These are phyloP conservation scores for Solidago caesia DNA, from an alignment of 129 eudicot genomes.

Conservation along the genomic window DNA sequence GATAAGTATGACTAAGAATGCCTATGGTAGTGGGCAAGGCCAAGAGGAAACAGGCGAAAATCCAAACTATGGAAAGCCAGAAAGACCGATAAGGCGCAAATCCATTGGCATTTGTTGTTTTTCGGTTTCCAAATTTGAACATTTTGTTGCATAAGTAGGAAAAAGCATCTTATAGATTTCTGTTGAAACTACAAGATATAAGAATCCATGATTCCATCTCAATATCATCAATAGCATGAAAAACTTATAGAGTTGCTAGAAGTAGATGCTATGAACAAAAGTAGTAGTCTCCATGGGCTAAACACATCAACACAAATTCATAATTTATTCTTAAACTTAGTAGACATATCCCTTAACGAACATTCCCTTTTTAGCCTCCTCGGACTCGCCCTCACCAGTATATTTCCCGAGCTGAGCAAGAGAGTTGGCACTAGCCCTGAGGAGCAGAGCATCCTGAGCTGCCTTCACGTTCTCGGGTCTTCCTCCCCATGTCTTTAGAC, in stretches of 20 bases:
- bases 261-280: constrained; percentile 44
- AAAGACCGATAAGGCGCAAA: neutral
- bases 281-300: constrained; percentile 38
- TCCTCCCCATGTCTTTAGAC: constrained; percentile 94
- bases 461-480: constrained; percentile 77
- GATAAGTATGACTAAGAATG: neutral
- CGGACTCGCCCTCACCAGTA: constrained; percentile 77
- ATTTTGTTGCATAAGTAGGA: constrained; percentile 9
- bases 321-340: constrained; percentile 32
- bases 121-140: neutral
- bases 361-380: constrained; percentile 70
- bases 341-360: constrained; percentile 72
- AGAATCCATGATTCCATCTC: constrained; percentile 42
- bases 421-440: constrained; percentile 75
- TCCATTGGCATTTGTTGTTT: neutral
- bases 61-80: neutral
- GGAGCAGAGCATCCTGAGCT: constrained; percentile 71
- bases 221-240: constrained; percentile 33
- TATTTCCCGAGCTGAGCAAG: constrained; percentile 87
- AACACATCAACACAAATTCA: constrained; percentile 30
- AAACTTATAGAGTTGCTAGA: constrained; percentile 36
- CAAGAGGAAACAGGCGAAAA: neutral
- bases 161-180: constrained; percentile 30
- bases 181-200: constrained; percentile 33
- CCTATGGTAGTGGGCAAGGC: neutral